Conservation (phyloP, 495 filamentous ascomycete species). For the Tuber brumale region DNA sequence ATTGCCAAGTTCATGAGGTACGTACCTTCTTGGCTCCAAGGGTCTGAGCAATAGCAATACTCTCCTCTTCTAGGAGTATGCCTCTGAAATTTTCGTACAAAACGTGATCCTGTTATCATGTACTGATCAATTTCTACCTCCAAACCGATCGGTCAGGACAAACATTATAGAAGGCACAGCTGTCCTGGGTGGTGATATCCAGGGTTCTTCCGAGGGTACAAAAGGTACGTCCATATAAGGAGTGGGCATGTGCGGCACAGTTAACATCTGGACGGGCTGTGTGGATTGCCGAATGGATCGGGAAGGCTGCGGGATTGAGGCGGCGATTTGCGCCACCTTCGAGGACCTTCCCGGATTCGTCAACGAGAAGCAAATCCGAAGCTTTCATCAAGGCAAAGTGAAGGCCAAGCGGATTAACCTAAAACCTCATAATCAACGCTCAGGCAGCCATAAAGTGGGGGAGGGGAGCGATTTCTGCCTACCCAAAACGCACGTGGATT, state of each 20-base stretch:
- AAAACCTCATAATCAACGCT: not conserved
- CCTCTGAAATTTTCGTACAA: slow-evolving; percentile 56
- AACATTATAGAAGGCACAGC: slow-evolving; percentile 59
- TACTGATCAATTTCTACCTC: slow-evolving; percentile 15
- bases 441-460: not conserved
- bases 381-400: slow-evolving; percentile 63
- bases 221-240: slow-evolving; percentile 64
- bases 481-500: slow-evolving; percentile 65
- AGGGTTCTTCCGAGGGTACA: slow-evolving; percentile 59
- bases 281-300: slow-evolving; percentile 64
- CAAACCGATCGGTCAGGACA: slow-evolving; percentile 35
- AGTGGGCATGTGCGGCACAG: slow-evolving; percentile 68
- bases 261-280: slow-evolving; percentile 62
- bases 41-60: slow-evolving; percentile 57
- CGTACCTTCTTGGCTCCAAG: slow-evolving; percentile 57
- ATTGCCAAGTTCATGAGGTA: not conserved
- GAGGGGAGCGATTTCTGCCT: not conserved
- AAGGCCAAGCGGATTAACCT: slow-evolving; percentile 66
- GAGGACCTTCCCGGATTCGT: slow-evolving; percentile 59
- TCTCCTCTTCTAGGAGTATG: slow-evolving; percentile 67
- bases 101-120: slow-evolving; percentile 20
- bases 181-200: slow-evolving; percentile 68
- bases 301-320: slow-evolving; percentile 58
- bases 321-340: slow-evolving; percentile 57
- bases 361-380: slow-evolving; percentile 65